Conservation (phyloP, 2,329 filamentous ascomycete species). For the Leptosphaerulina australis region DNA sequence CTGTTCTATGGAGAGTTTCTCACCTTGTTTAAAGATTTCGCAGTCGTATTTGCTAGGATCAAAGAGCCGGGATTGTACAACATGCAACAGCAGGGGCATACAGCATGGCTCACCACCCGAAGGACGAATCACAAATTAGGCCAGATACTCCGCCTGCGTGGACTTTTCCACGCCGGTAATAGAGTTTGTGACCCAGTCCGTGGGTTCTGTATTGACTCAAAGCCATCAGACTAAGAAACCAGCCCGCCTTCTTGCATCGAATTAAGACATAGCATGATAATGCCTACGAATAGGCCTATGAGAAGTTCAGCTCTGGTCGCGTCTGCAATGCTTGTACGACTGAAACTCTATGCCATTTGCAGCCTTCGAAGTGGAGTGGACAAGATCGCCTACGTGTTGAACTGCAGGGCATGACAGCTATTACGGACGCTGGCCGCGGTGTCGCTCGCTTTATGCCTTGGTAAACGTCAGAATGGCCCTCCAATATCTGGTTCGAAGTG, state of each 20-base stretch:
- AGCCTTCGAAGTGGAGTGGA: neutral
- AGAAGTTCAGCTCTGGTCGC: neutral
- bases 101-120: neutral
- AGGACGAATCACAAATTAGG: constrained; percentile 1
- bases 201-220: neutral
- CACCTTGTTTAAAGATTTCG: too few relatives aligned
- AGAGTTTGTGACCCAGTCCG: neutral
- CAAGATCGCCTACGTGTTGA: neutral
- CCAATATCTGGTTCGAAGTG: too few relatives aligned
- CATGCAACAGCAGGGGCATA: constrained; percentile 8
- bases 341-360: neutral
- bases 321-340: constrained; percentile 1
- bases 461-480: too few relatives aligned
- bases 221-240: neutral
- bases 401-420: neutral
- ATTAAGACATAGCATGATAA: too few relatives aligned
- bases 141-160: neutral
- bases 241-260: too few relatives aligned
- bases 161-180: neutral
- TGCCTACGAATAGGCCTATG: neutral
- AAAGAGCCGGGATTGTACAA: constrained; percentile 6
- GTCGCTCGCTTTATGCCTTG: too few relatives aligned
- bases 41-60: neutral
- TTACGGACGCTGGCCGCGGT: neutral
- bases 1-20: neutral